A percentile compares a stretch with the other conserved stretches of the same genome.
Evolutionary conservation across 306 rosid species (phyloP).

Genomic region (Pueraria montana): DNA sequence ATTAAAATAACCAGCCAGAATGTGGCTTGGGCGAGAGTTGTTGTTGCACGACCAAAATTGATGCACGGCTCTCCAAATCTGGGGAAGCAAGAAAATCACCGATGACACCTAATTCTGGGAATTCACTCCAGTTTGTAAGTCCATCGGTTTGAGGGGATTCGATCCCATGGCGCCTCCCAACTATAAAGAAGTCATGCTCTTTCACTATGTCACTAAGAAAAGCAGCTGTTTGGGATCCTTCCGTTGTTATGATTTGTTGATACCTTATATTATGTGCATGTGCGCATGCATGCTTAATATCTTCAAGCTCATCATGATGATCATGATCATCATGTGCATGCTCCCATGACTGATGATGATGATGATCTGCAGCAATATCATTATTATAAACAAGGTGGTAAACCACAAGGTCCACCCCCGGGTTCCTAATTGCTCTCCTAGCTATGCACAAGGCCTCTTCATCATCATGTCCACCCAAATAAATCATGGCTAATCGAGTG

Average conservation of each 20-base stretch:
- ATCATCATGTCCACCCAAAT: conserved; percentile 68
- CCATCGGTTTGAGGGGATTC: conserved; percentile 57
- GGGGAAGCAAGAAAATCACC: conserved; percentile 80
- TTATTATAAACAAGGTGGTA: conserved; percentile 47
- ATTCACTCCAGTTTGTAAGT: conserved; percentile 71
- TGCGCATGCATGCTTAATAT: no score
- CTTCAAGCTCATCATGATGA: neutral
- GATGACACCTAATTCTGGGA: conserved; percentile 67
- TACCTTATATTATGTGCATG: conserved; percentile 18
- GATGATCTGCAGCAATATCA: no score
- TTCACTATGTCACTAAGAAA: conserved; percentile 47
- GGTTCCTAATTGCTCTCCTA: conserved; percentile 45
- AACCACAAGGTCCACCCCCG: conserved; percentile 38
- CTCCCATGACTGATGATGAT: no score
- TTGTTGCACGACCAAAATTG: conserved; percentile 68
- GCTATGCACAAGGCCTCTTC: conserved; percentile 64
- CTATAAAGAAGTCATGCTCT: conserved; percentile 62
- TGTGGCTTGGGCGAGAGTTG: neutral
- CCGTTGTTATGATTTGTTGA: conserved; percentile 14
- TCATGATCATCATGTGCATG: neutral
- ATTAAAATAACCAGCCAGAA: neutral
- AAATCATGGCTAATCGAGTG: conserved; percentile 50
- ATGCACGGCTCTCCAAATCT: conserved; percentile 55
- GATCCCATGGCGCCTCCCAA: conserved; percentile 61
- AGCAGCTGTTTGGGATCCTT: conserved; percentile 46